These are phyloP conservation scores for Podospora fimiseda DNA, from an alignment of 495 filamentous ascomycete genomes.

Conservation along the genomic window DNA sequence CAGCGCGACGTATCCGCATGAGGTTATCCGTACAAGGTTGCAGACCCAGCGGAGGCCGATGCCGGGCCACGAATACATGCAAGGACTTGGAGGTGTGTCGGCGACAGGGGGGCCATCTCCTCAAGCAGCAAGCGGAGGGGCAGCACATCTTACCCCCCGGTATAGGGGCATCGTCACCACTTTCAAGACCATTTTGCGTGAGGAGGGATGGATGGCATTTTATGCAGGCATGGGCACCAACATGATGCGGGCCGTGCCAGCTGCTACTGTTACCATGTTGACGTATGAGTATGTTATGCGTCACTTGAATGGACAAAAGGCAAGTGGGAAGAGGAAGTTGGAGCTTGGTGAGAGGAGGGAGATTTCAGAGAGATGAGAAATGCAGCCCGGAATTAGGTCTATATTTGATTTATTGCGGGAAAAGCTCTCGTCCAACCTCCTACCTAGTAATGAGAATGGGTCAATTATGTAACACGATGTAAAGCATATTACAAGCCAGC, in stretches of 20 bases:
- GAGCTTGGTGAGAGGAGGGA: constrained; percentile 1
- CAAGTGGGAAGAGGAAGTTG: constrained; percentile 28
- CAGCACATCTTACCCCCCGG: constrained; percentile 38
- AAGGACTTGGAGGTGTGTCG: constrained; percentile 45
- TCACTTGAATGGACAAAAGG: constrained; percentile 32
- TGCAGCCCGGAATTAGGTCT: no score
- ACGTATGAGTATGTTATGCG: constrained; percentile 88
- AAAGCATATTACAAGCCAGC: not conserved
- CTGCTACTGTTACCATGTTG: constrained; percentile 93
- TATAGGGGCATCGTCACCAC: constrained; percentile 81
- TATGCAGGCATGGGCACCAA: constrained; percentile 98
- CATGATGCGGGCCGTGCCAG: constrained; percentile 89
- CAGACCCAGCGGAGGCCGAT: constrained; percentile 74
- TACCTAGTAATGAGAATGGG: no score
- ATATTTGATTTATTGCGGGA: no score
- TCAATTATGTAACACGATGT: no score
- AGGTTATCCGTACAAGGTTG: constrained; percentile 83
- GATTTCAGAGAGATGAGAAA: not conserved
- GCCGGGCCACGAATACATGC: constrained; percentile 56
- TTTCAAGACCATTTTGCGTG: constrained; percentile 71
- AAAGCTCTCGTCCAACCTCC: no score
- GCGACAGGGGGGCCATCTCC: not conserved
- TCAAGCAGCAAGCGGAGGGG: not conserved
- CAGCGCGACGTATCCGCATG: constrained; percentile 93
- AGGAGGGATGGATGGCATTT: constrained; percentile 95